phyloP scores from a whole-genome alignment of 202 grass and related monocot species.

The Setaria italica region DNA sequence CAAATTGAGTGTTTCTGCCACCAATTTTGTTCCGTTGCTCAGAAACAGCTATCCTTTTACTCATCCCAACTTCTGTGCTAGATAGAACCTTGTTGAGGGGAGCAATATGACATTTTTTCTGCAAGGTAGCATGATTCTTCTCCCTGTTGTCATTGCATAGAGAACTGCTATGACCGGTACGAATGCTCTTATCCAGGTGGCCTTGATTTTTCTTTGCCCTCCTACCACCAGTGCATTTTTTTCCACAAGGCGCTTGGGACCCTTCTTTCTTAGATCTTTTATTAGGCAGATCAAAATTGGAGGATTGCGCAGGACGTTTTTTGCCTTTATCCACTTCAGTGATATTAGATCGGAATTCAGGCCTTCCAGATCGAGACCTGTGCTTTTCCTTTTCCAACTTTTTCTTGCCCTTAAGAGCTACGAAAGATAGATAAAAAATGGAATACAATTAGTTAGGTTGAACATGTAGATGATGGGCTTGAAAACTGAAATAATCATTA shows the following conservation, averaged over 20 bases:
- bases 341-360: conserved; percentile 25
- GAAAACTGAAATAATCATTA: not conserved
- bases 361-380: conserved; percentile 24
- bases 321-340: conserved; percentile 18
- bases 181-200: not conserved
- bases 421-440: conserved; percentile 3
- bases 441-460: not conserved
- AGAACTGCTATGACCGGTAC: not conserved
- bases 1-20: conserved; percentile 22
- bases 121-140: not conserved
- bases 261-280: conserved; percentile 47
- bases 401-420: conserved; percentile 48
- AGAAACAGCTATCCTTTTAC: too few relatives aligned
- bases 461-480: conserved; percentile 1
- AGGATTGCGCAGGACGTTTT: conserved; percentile 42
- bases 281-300: conserved; percentile 33
- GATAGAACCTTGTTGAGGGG: not conserved
- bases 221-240: not conserved
- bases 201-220: conserved; percentile 14
- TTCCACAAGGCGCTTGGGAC: not conserved
- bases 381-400: conserved; percentile 30
- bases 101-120: not conserved
- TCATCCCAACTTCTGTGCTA: not conserved
- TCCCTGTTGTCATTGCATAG: not conserved
- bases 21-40: too few relatives aligned